These are phyloP conservation scores for Paecilomyces variotii DNA, from an alignment of 2,329 filamentous ascomycete genomes.

Conservation along the genomic window DNA sequence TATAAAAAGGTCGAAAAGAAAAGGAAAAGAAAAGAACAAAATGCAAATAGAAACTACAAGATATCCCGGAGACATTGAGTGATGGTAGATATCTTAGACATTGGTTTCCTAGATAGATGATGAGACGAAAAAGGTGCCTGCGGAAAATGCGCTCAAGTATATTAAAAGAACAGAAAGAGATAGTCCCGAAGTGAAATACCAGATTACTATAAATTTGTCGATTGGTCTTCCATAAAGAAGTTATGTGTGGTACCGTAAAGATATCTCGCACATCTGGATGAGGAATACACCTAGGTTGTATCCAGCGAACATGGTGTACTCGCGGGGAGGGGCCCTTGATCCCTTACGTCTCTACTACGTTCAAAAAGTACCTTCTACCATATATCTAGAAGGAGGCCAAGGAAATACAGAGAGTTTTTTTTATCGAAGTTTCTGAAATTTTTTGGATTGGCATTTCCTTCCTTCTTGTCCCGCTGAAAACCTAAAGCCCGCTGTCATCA, in stretches of 20 bases:
- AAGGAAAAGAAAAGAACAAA: background rate
- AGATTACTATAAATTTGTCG: background rate
- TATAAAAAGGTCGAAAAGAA: background rate
- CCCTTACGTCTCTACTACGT: background rate
- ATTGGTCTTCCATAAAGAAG: background rate
- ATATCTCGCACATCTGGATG: too few species aligned
- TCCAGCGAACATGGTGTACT: background rate
- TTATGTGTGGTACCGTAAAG: too few species aligned
- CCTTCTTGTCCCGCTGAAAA: background rate
- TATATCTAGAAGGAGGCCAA: background rate
- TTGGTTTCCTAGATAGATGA: slow-evolving; percentile 14
- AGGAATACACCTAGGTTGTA: background rate
- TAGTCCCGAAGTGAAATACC: background rate
- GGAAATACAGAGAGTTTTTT: background rate
- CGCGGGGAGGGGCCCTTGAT: too few species aligned
- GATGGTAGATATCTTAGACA: slow-evolving; percentile 3
- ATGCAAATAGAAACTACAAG: slow-evolving; percentile 2
- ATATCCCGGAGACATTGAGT: background rate
- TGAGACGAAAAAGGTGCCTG: slow-evolving; percentile 11
- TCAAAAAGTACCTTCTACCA: background rate
- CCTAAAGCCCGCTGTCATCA: slow-evolving; percentile 1
- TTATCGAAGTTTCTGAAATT: background rate
- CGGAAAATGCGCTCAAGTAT: slow-evolving; percentile 5
- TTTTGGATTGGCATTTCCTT: background rate
- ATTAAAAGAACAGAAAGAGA: background rate